Percentiles rank a stretch among this genome's conserved stretches.
These are phyloP conservation scores for Penicillium pancosmium DNA, from an alignment of 495 filamentous ascomycete species.

Conservation along the genomic window DNA sequence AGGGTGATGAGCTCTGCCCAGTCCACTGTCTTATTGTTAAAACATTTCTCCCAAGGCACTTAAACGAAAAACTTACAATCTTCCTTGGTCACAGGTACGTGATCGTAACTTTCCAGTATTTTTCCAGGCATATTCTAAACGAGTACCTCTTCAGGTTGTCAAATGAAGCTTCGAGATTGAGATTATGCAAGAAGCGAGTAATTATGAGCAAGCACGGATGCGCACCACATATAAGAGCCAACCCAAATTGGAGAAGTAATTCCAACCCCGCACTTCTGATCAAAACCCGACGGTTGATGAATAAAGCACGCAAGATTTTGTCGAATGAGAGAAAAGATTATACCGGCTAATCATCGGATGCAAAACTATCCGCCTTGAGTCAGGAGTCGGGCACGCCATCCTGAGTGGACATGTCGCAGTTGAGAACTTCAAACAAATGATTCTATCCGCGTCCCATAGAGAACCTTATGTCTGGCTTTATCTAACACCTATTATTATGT, in stretches of 20 bases:
- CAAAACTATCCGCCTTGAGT: conserved; percentile 5
- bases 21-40: conserved; percentile 35
- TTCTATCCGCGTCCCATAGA: conserved; percentile 4
- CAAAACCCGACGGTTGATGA: conserved; percentile 8
- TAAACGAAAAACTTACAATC: conserved; percentile 34
- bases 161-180: neutral
- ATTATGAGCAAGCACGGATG: conserved; percentile 6
- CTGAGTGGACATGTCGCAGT: conserved; percentile 16
- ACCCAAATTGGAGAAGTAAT: neutral
- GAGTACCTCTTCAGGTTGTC: neutral
- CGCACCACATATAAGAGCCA: conserved; percentile 8
- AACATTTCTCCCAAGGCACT: neutral
- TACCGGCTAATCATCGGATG: conserved; percentile 16
- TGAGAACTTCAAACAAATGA: neutral
- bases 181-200: neutral
- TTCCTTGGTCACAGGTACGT: conserved; percentile 51
- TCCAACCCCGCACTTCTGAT: conserved; percentile 16
- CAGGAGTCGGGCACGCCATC: conserved; percentile 32
- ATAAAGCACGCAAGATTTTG: conserved; percentile 39
- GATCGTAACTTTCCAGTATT: conserved; percentile 49
- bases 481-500: neutral
- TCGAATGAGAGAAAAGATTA: conserved; percentile 25
- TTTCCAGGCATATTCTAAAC: conserved; percentile 42
- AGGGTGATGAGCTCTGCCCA: conserved; percentile 62
- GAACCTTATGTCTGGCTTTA: neutral